phyloP scores from a whole-genome alignment of 2,329 filamentous ascomycete genomes.

The Colletotrichum truncatum region DNA sequence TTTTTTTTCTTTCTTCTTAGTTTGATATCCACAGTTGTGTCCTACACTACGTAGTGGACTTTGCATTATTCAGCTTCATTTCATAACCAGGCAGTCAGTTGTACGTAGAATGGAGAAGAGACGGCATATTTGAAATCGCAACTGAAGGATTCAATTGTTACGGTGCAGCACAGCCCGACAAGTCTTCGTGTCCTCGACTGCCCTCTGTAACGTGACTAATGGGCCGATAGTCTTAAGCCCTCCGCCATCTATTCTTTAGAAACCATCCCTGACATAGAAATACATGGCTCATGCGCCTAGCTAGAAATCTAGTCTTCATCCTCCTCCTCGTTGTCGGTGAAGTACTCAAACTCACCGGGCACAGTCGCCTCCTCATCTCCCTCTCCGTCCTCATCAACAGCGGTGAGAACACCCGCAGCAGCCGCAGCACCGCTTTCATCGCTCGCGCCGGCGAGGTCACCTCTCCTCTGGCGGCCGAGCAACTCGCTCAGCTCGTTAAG shows the following conservation, averaged over 20 bases:
- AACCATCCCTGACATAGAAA: not conserved
- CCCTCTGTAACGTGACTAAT: not conserved
- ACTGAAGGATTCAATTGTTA: slow-evolving; percentile 15
- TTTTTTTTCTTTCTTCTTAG: not conserved
- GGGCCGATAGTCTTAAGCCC: not conserved
- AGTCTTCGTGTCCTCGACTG: not conserved
- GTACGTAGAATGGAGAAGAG: not conserved
- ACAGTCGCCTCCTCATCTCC: slow-evolving; percentile 76
- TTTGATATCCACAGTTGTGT: not conserved
- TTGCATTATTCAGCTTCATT: not conserved
- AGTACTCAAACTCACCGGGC: slow-evolving; percentile 82
- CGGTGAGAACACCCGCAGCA: slow-evolving; percentile 82
- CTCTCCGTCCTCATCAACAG: slow-evolving; percentile 86
- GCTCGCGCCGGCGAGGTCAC: slow-evolving; percentile 36
- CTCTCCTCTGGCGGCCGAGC: slow-evolving; percentile 39
- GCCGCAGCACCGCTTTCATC: slow-evolving; percentile 74
- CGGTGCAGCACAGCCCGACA: slow-evolving; percentile 10
- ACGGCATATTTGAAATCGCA: not conserved
- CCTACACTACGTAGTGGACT: not conserved
- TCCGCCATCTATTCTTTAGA: slow-evolving; percentile 24
- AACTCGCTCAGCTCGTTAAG: slow-evolving; percentile 54
- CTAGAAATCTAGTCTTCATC: slow-evolving; percentile 39
- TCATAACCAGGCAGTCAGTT: too few species aligned
- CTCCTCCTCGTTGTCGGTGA: slow-evolving; percentile 70
- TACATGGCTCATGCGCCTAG: not conserved